Conservation (phyloP, 495 filamentous ascomycete genomes). For the Aspergillus steynii region DNA sequence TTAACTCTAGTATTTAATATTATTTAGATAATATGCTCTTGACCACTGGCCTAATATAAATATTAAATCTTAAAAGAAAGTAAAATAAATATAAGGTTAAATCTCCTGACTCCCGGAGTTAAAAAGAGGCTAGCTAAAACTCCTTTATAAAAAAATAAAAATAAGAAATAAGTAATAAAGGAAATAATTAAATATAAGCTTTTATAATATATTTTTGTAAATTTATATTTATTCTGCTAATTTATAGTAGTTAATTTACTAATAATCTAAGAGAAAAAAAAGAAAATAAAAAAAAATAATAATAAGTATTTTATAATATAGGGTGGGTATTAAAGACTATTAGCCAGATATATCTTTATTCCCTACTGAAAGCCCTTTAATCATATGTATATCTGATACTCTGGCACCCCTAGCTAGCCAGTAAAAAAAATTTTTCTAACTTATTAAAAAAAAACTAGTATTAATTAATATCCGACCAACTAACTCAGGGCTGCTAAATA, state of each 20-base stretch:
- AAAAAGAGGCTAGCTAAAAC: background rate
- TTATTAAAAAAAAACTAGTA: background rate
- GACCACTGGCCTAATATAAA: too few relatives aligned
- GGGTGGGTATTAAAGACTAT: conserved; percentile 3
- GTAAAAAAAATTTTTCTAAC: background rate
- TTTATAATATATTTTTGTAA: conserved; percentile 1
- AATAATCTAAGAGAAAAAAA: background rate
- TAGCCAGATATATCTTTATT: background rate
- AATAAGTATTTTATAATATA: background rate
- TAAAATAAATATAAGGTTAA: too few relatives aligned
- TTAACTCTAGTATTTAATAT: background rate
- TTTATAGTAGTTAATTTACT: background rate
- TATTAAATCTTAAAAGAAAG: background rate
- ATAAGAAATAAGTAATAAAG: background rate
- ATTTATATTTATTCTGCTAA: background rate
- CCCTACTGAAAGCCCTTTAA: background rate
- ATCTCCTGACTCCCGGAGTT: background rate
- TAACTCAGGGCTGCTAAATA: background rate
- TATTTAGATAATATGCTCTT: background rate
- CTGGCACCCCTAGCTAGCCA: background rate
- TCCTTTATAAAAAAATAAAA: background rate
- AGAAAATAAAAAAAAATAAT: background rate
- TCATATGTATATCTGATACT: background rate
- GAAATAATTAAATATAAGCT: background rate
- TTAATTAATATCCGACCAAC: background rate